These are phyloP conservation scores for Pezicula carpinea DNA, from an alignment of 2,329 filamentous ascomycete genomes.

Conservation along the genomic window DNA sequence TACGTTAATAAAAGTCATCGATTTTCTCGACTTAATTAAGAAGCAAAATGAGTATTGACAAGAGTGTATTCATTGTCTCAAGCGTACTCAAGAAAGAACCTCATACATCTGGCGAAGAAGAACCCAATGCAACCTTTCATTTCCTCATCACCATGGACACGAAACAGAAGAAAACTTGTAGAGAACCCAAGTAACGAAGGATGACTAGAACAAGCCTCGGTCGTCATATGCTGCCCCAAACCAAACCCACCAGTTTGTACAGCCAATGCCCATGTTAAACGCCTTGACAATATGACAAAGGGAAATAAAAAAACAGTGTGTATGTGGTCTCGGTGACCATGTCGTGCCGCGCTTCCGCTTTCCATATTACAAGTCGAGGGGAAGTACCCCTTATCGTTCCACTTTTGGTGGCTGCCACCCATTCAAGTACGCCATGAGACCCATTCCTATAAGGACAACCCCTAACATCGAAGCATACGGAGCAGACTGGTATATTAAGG, in stretches of 20 bases:
- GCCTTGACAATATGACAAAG: constrained; percentile 15
- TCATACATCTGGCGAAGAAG: constrained; percentile 2
- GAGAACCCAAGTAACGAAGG: background rate
- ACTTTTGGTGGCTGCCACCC: constrained; percentile 58
- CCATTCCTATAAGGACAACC: constrained; percentile 76
- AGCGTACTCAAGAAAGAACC: constrained; percentile 11
- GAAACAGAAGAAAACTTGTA: constrained; percentile 2
- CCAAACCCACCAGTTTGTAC: constrained; percentile 14
- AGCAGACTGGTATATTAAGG: constrained; percentile 49
- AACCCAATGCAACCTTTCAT: constrained; percentile 10
- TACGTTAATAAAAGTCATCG: background rate
- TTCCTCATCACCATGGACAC: constrained; percentile 10
- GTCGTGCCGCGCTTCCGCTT: background rate
- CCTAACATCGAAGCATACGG: constrained; percentile 81
- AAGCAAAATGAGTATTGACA: constrained; percentile 16
- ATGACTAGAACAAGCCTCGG: constrained; percentile 6
- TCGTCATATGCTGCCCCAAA: constrained; percentile 15
- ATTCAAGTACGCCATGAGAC: constrained; percentile 82
- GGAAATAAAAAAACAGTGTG: constrained; percentile 19
- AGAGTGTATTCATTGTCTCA: constrained; percentile 7
- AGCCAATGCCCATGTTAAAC: constrained; percentile 14
- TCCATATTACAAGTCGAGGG: constrained; percentile 1
- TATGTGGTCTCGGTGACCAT: constrained; percentile 8
- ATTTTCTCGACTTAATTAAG: constrained; percentile 15
- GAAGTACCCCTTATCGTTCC: constrained; percentile 19